A percentile compares a stretch with the other conserved stretches of the same genome.
Conservation (phyloP, 306 rosid genomes). For the Alnus rubra region DNA sequence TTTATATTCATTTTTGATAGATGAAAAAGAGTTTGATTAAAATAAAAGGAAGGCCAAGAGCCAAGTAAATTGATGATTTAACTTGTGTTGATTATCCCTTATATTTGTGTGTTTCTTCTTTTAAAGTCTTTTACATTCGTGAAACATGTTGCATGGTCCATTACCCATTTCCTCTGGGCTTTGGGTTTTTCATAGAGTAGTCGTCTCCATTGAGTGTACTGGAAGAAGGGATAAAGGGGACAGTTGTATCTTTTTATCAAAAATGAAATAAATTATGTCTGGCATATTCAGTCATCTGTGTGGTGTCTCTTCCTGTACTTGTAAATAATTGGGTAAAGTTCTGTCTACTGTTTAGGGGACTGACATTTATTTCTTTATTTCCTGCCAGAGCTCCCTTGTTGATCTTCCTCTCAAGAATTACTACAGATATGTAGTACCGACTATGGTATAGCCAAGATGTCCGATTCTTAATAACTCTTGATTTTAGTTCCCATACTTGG, state of each 20-base stretch:
- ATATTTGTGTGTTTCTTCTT: neutral
- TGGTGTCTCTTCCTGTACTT: neutral
- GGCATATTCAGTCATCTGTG: neutral
- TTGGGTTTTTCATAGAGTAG: neutral
- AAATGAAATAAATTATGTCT: neutral
- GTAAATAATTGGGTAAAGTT: neutral
- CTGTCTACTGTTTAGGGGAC: slow-evolving; percentile 10
- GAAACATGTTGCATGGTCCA: neutral
- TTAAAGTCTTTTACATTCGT: neutral
- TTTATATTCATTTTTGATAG: slow-evolving; percentile 6
- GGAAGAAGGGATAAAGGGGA: neutral
- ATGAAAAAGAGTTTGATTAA: neutral
- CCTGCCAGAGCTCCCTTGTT: slow-evolving; percentile 90
- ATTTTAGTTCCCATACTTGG: slow-evolving; percentile 24
- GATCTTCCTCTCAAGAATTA: slow-evolving; percentile 97
- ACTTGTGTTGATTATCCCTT: slow-evolving; percentile 4
- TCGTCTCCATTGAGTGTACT: neutral
- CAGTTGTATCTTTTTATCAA: neutral
- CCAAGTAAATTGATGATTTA: neutral
- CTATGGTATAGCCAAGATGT: slow-evolving; percentile 57
- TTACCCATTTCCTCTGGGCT: neutral
- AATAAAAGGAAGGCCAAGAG: neutral
- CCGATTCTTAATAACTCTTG: slow-evolving; percentile 5
- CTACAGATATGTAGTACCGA: slow-evolving; percentile 93
- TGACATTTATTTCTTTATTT: slow-evolving; percentile 35